A percentile compares a stretch with the other conserved stretches of the same genome.
Conservation (phyloP, 768 basidiomycete species). For the Xerocomellus dryophilus region DNA sequence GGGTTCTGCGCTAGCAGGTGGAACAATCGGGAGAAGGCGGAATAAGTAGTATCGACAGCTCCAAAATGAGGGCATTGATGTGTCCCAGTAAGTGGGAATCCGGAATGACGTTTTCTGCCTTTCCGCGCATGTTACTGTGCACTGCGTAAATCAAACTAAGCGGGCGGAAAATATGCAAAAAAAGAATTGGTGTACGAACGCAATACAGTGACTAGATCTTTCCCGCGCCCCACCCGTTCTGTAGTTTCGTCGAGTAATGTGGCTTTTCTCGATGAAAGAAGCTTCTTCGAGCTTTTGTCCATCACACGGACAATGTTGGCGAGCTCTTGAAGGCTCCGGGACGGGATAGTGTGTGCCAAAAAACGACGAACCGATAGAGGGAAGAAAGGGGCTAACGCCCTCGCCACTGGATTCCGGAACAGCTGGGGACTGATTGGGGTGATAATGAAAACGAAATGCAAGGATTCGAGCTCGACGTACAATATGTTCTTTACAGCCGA, state of each 20-base stretch:
- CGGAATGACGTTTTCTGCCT: not conserved
- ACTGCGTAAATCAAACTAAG: not conserved
- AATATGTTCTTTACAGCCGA: slow-evolving; percentile 1
- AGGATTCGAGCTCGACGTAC: not conserved
- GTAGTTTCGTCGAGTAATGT: not conserved
- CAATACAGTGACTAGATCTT: slow-evolving; percentile 1
- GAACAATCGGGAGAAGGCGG: not conserved
- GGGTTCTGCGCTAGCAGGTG: not conserved
- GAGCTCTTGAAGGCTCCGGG: not conserved
- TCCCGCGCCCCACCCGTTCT: not conserved
- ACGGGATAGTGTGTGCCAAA: not conserved
- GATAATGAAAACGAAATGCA: not conserved
- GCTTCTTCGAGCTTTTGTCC: slow-evolving; percentile 1
- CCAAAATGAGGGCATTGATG: not conserved
- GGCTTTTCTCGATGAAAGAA: not conserved
- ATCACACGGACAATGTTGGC: not conserved
- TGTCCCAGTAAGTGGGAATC: slow-evolving; percentile 2
- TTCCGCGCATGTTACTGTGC: not conserved
- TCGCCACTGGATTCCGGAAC: not conserved
- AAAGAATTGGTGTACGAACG: not conserved
- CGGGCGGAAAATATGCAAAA: not conserved
- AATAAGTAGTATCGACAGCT: not conserved
- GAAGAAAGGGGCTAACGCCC: not conserved
- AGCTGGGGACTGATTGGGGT: not conserved
- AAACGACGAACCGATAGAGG: not conserved